Conservation (phyloP, 1,284 basidiomycete species). For the Leccinum angustisporum region DNA sequence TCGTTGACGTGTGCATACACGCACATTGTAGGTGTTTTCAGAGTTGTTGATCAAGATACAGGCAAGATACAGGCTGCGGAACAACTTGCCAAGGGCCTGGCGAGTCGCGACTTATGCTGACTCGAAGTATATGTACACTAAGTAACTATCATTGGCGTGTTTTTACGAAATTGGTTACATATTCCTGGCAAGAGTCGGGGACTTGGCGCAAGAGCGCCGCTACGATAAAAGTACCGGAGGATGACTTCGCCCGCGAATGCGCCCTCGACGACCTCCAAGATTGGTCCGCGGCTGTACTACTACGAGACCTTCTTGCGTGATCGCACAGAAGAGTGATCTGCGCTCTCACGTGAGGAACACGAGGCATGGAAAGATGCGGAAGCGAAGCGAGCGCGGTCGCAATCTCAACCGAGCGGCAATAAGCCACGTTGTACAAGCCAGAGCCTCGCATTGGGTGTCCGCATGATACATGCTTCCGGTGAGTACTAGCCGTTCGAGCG, state of each 20-base stretch:
- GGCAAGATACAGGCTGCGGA: too few species aligned
- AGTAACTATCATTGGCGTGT: too few species aligned
- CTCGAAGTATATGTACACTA: too few species aligned
- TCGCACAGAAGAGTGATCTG: slow-evolving; percentile 20
- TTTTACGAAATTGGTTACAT: too few species aligned
- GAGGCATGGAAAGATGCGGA: slow-evolving; percentile 4
- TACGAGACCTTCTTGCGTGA: slow-evolving; percentile 22
- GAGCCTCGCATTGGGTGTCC: slow-evolving; percentile 18
- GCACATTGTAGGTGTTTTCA: too few species aligned
- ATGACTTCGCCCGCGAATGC: slow-evolving; percentile 32
- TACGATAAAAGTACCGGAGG: not conserved
- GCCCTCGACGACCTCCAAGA: slow-evolving; percentile 34
- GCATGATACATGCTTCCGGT: slow-evolving; percentile 34
- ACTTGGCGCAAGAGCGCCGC: slow-evolving; percentile 2
- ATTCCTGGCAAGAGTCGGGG: too few species aligned
- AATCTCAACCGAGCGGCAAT: slow-evolving; percentile 20
- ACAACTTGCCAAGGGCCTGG: too few species aligned
- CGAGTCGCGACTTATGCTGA: too few species aligned
- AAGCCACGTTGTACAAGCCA: slow-evolving; percentile 30
- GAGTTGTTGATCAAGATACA: too few species aligned
- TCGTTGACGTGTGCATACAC: too few species aligned
- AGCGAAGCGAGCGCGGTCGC: slow-evolving; percentile 24
- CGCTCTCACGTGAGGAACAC: slow-evolving; percentile 22
- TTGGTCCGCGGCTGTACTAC: slow-evolving; percentile 22
- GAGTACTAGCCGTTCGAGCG: slow-evolving; percentile 24